These are phyloP conservation scores for Microbotryum silenes-acaulis DNA, from an alignment of 1,284 basidiomycete genomes.

Conservation along the genomic window DNA sequence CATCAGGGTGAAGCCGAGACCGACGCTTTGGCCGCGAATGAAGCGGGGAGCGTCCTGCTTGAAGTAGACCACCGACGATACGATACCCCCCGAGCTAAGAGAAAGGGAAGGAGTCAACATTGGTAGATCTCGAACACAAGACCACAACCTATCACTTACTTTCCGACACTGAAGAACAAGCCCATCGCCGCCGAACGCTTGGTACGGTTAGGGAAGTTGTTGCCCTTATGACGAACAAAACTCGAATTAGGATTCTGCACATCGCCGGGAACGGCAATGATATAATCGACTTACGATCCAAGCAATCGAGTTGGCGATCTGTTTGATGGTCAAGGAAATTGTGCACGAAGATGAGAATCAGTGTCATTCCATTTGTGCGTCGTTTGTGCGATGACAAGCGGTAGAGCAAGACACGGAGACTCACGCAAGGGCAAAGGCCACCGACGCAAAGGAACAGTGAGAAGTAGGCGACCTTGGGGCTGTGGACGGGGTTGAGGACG, in stretches of 20 bases:
- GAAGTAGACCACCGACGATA: slow-evolving; percentile 39
- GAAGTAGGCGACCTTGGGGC: slow-evolving; percentile 24
- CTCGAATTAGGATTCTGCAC: slow-evolving; percentile 40
- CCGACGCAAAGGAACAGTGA: slow-evolving; percentile 27
- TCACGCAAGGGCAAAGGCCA: slow-evolving; percentile 19
- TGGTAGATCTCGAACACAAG: slow-evolving; percentile 41
- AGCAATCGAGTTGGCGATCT: slow-evolving; percentile 43
- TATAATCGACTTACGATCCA: slow-evolving; percentile 31
- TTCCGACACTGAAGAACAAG: neutral
- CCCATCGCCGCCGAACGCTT: slow-evolving; percentile 45
- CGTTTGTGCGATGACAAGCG: too few species aligned
- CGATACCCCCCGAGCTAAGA: slow-evolving; percentile 47
- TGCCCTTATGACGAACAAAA: slow-evolving; percentile 1
- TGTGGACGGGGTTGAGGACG: slow-evolving; percentile 3
- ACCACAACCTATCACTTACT: neutral
- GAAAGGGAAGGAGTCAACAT: slow-evolving; percentile 6
- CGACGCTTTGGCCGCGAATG: slow-evolving; percentile 40
- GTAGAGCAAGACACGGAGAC: neutral
- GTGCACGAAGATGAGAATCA: too few species aligned
- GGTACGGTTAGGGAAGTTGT: neutral
- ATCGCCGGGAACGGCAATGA: too few species aligned
- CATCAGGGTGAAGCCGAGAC: slow-evolving; percentile 40
- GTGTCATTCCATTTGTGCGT: too few species aligned
- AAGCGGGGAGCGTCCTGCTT: slow-evolving; percentile 33
- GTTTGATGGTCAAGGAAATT: too few species aligned